These are phyloP conservation scores for Curvularia lunata DNA, from an alignment of 2,329 filamentous ascomycete genomes.

Conservation along the genomic window DNA sequence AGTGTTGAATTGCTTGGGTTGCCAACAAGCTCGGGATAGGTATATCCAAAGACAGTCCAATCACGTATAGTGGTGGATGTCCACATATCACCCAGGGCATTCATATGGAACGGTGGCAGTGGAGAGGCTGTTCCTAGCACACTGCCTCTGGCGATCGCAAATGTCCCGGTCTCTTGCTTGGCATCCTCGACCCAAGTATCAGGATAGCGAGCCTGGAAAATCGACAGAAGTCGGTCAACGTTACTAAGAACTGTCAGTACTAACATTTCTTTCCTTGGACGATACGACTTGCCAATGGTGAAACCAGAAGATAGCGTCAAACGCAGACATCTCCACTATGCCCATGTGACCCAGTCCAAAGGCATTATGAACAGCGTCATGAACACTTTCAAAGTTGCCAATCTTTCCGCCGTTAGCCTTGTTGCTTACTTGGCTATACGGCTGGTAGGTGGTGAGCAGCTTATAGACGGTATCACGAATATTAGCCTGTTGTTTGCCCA, in stretches of 20 bases:
- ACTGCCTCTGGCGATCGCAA: conserved; percentile 26
- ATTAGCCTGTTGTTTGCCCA: conserved; percentile 37
- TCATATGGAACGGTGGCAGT: conserved; percentile 43
- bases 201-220: conserved; percentile 40
- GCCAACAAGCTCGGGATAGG: conserved; percentile 39
- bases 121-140: conserved; percentile 29
- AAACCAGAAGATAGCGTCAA: conserved; percentile 44
- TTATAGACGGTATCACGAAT: conserved; percentile 44
- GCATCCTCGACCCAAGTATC: conserved; percentile 42
- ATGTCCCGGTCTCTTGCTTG: conserved; percentile 33
- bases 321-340: conserved; percentile 40
- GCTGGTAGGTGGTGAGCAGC: conserved; percentile 40
- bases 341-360: conserved; percentile 54
- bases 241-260: conserved; percentile 21
- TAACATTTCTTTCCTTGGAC: background rate
- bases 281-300: conserved; percentile 33
- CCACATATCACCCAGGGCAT: conserved; percentile 40
- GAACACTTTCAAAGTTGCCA: conserved; percentile 42
- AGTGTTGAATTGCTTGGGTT: conserved; percentile 38
- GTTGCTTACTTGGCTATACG: conserved; percentile 42
- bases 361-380: conserved; percentile 40
- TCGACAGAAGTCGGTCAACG: conserved; percentile 36
- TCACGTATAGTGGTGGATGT: conserved; percentile 35
- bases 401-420: conserved; percentile 42
- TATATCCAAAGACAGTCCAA: conserved; percentile 44